Evolutionary conservation across 1,284 basidiomycete genomes (phyloP), one percentile per base, ranked within the genome.

Genomic region (Lentinus polychrous): DNA sequence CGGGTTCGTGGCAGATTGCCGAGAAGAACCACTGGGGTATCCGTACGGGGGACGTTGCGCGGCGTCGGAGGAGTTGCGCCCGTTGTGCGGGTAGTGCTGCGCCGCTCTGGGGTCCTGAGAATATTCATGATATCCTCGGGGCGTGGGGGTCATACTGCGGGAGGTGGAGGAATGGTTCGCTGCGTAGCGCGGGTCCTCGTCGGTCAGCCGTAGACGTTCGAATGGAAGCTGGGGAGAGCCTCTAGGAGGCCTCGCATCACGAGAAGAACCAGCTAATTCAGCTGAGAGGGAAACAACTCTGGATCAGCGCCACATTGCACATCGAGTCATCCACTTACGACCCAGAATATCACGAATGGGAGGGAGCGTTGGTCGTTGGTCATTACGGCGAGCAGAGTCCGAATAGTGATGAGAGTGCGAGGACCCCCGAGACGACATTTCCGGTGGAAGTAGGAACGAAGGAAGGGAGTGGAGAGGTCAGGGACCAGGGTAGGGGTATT

Each of bases 301-400:
- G 48, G 12, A 40, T n/a, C 12, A 27, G 15, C 37, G 18, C 24
- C 18, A 32, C 10, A 36, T 18, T 2, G 8, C 23, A 33, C 8
- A 31, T 24, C 22, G 15, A 35, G 43, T 27, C 4, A 24, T 10
- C 40, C 43, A 59, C 72, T 60, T 49, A 83, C 86, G 77, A 67
- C 77, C 71, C 59, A 89, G 83, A 49, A 88, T 65, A 62, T 84
- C 81, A 47, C 82, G 80, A 50, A 89, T 87, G 41, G 83, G 75
- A 38, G 86, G 86, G 46, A 89, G 78, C n/a, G 78, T 83, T 47
- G 83, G 81, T 43, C 82, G 74, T 51, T 67, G 60, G 46, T 68
- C 65, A 46, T 67, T 66, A 57, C 68, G 67, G 53, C 66, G 60
- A 37, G 60, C 58, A 52, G 61, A 62, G 50, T 68, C 64, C 43